Evolutionary conservation across 1,284 basidiomycete genomes (phyloP).

Genomic region (Phlebopus sp.): DNA sequence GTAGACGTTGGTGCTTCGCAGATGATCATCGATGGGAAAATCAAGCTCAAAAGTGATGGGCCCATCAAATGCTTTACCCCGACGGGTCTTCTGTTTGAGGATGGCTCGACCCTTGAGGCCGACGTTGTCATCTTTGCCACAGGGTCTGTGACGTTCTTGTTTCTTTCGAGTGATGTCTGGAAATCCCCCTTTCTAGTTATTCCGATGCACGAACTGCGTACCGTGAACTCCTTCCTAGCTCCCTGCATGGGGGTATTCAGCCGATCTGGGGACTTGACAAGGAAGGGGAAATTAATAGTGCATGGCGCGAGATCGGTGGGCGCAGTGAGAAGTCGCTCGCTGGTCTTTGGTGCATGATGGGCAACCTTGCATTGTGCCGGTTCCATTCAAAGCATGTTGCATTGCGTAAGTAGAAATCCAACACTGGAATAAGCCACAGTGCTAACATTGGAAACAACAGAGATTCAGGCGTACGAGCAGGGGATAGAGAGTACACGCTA

Average conservation of each 20-base stretch:
- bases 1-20: constrained; percentile 64
- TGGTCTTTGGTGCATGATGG: constrained; percentile 48
- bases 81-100: constrained; percentile 57
- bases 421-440: constrained; percentile 45
- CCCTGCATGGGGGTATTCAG: constrained; percentile 16
- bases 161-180: constrained; percentile 10
- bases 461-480: constrained; percentile 60
- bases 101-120: constrained; percentile 61
- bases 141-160: constrained; percentile 34
- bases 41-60: constrained; percentile 70
- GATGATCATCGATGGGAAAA: constrained; percentile 65
- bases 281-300: constrained; percentile 61
- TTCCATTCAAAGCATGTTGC: constrained; percentile 40
- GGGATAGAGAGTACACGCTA: constrained; percentile 47
- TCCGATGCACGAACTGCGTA: constrained; percentile 26
- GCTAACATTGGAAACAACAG: constrained; percentile 44
- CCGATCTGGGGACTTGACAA: constrained; percentile 61
- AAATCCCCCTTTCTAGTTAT: constrained; percentile 33
- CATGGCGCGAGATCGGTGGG: constrained; percentile 52
- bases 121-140: constrained; percentile 71
- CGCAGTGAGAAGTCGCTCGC: constrained; percentile 34
- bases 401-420: constrained; percentile 33
- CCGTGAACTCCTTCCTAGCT: constrained; percentile 20
- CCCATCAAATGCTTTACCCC: constrained; percentile 54
- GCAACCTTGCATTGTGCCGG: constrained; percentile 34